Base-by-base conservation (phyloP, 306 rosid genomes). In the Lathyrus tuberosus region DNA sequence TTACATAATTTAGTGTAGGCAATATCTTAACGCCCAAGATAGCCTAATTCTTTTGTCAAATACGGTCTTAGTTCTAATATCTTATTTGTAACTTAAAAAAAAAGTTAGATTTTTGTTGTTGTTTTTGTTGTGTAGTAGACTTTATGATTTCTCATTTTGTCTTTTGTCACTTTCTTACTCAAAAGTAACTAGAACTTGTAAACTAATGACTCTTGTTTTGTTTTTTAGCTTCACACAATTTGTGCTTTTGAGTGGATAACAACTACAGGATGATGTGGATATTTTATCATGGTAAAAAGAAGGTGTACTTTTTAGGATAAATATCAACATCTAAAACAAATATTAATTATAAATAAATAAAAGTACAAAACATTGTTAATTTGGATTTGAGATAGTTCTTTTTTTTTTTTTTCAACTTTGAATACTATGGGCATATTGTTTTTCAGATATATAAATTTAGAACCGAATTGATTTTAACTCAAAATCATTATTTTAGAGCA, bases 21-120 rank as follows among this genome's bases (percentile, higher is more conserved):
- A 59, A 58, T 35, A 58, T 59, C 70, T 76, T 68, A 76, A 61
- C 37, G 65, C 48, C 47, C 54, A 76, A 76, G 74, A n/a, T 68
- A 37, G 10, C 8, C 9, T 56, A 75, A 74, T 47, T 48, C 2
- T 35, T 2, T 38, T 12, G 57, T 40, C 22, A 73, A 10, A 56
- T 1, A 20, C 10, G 11, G 33, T 26, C 24, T 20, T 72, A 49
- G 31, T 48, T 31, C 42, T 35, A 35, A 7, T 35, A 35, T 35
- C 3, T 35, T 35, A 35, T 35, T 35, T 35, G 6, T 35, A 7
- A 33, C 9, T 33, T 33, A 5, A 33, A 6, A 33, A 33, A 5
- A 33, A 33, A 0, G 22, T 20, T 33, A 33, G 38, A 33, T 33
- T 28, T 4, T 66, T 24, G 26, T 24, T 24, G 26, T 24, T 26